Evolutionary conservation across 169 alveolate species (phyloP), one percentile per base, ranked within the genome.

Genomic region (Plasmodium relictum): DNA sequence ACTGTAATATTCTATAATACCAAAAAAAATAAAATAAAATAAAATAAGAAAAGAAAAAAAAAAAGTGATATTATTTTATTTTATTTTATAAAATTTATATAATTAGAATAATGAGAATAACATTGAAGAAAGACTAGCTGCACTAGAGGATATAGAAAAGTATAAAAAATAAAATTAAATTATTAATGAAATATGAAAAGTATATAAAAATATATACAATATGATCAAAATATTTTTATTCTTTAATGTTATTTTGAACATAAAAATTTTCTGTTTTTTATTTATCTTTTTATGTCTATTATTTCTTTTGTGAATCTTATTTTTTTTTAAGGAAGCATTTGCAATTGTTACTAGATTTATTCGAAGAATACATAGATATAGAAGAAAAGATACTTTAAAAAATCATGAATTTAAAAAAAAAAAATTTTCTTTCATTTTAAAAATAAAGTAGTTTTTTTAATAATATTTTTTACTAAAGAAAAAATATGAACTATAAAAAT

Each of bases 131-230:
- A 68, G 91, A 45, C 39, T 83, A 39, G 85, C 48, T 22, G 80
- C 91, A n/a, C 58, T 83, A 61, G 52, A 22, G 62, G 54, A 83
- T 41, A 83, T 83, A 56, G 91, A 83, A 83, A 83, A 68, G 91
- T 83, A 83, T 16, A 37, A 9, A 72, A 72, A 18, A 68, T 18
- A 39, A 12, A 66, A 39, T 7, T n/a, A 20, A 70, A 48, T 6
- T 44, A 61, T 18, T 10, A 71, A 31, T 18, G 69, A 31, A 50
- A 71, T 24, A 16, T 14, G 16, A 3, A n/a, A 54, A 54, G 8
- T 54, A 52, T 52, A 52, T 52, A 52, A 9, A 54, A 18, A 14
- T 54, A 7, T 50, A 50, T 50, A 22, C 16, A 54, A 54, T 54
- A 12, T 1, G 16, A 31, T 31, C 3, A 31, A 12, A 18, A 54